Evolutionary conservation across 257 asterid genomes (phyloP).

Genomic region (Rauvolfia tetraphylla): DNA sequence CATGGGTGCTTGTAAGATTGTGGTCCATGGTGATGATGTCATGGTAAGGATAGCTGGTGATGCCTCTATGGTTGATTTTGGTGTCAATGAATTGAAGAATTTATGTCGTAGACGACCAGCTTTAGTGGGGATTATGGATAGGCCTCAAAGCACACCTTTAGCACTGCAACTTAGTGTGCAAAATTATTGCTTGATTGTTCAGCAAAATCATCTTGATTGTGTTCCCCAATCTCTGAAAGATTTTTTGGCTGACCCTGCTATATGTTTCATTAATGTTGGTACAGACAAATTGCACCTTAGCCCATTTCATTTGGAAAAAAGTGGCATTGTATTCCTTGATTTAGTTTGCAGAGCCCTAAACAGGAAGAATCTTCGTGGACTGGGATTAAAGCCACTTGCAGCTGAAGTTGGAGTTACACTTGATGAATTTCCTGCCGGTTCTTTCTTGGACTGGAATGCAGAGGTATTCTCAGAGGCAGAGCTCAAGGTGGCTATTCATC

Average conservation of each 20-base stretch:
- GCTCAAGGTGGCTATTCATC: not conserved
- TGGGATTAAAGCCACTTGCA: not conserved
- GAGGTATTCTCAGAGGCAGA: not conserved
- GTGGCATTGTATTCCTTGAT: not conserved
- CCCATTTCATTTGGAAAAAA: not conserved
- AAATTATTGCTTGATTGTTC: slow-evolving; percentile 8
- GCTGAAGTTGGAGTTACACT: not conserved
- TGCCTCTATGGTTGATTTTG: slow-evolving; percentile 4
- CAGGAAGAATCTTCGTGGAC: not conserved
- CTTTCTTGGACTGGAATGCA: not conserved
- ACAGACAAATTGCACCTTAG: not conserved
- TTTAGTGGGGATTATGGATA: slow-evolving; percentile 6
- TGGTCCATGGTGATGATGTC: slow-evolving; percentile 3
- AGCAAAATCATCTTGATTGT: not conserved
- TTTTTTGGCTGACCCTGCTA: slow-evolving; percentile 8
- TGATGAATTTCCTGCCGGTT: not conserved
- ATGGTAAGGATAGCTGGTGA: slow-evolving; percentile 12
- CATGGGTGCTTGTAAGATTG: not conserved
- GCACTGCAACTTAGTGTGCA: not conserved
- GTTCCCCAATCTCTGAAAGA: slow-evolving; percentile 3
- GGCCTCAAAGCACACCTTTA: not conserved
- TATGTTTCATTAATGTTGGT: slow-evolving; percentile 2
- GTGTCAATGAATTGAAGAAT: slow-evolving; percentile 8
- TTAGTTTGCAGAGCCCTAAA: not conserved
- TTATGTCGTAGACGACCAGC: slow-evolving; percentile 10